phyloP scores from a whole-genome alignment of 106 monocot species.

The Acorus calamus region DNA sequence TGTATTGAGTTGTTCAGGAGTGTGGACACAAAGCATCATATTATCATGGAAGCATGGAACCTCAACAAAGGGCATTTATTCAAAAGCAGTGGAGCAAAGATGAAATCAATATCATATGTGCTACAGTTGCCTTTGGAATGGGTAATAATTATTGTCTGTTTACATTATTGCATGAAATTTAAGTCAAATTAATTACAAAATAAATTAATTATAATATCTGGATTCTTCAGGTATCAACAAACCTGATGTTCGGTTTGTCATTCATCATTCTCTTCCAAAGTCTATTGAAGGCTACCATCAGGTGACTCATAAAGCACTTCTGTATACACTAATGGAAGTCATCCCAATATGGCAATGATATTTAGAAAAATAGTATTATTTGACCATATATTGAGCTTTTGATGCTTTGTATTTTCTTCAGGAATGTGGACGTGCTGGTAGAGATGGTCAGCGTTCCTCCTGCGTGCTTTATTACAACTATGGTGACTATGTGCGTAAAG shows the following conservation, averaged over 20 bases:
- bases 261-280: constrained; percentile 97
- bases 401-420: constrained; percentile 15
- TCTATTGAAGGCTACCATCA: constrained; percentile 99
- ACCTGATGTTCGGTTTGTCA: constrained; percentile 99
- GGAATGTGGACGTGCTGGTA: constrained; percentile 99
- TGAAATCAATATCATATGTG: constrained; percentile 94
- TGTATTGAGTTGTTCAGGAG: constrained; percentile 34
- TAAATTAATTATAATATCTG: too few relatives aligned
- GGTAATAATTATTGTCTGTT: constrained; percentile 32
- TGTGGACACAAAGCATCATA: constrained; percentile 81
- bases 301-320: constrained; percentile 23
- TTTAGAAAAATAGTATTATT: too few relatives aligned
- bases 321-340: too few relatives aligned
- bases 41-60: constrained; percentile 98
- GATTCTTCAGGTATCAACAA: constrained; percentile 82
- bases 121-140: constrained; percentile 98
- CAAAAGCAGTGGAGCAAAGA: constrained; percentile 98
- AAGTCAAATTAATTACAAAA: too few relatives aligned
- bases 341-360: too few relatives aligned
- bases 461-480: constrained; percentile 89
- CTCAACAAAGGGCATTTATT: constrained; percentile 57
- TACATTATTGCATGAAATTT: background rate
- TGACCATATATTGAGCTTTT: too few relatives aligned
- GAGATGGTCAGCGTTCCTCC: constrained; percentile 82
- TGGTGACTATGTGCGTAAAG: constrained; percentile 81